phyloP scores from a whole-genome alignment of 2,329 filamentous ascomycete genomes.

The Sclerotinia nivalis region DNA sequence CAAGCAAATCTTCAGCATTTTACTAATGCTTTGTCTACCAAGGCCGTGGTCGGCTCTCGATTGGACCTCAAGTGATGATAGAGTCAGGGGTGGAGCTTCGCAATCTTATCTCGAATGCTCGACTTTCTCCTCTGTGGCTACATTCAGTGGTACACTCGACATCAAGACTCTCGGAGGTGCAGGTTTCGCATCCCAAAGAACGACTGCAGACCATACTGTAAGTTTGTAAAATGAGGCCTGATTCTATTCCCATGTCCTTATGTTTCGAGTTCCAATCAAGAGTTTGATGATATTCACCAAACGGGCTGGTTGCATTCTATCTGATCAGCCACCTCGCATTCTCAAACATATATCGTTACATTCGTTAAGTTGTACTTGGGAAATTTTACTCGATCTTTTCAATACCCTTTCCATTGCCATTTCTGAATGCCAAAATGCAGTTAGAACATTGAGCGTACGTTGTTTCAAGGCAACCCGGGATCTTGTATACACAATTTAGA shows the following conservation, averaged over 20 bases:
- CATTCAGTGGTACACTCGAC: conserved; percentile 68
- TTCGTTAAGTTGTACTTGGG: not conserved
- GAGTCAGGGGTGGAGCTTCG: conserved; percentile 73
- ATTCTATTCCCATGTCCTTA: not conserved
- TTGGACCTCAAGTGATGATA: conserved; percentile 73
- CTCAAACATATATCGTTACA: not conserved
- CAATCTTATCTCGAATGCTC: conserved; percentile 50
- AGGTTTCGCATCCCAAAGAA: conserved; percentile 79
- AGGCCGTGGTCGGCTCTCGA: conserved; percentile 60
- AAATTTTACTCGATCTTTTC: not conserved
- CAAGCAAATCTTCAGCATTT: not conserved
- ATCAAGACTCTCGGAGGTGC: conserved; percentile 75
- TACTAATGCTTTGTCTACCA: conserved; percentile 19
- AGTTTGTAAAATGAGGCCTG: not conserved
- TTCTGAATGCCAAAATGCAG: not conserved
- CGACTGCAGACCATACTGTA: conserved; percentile 51
- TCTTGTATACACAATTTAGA: not conserved
- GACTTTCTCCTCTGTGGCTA: conserved; percentile 45
- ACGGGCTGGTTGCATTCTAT: not conserved
- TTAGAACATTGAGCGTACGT: not conserved
- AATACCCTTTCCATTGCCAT: not conserved
- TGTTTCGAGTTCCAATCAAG: not conserved
- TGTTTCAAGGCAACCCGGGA: not conserved
- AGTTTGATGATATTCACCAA: not conserved
- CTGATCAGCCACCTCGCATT: not conserved